These are phyloP conservation scores for Pseudocercospora vitis DNA, from an alignment of 2,329 filamentous ascomycete genomes.

Conservation along the genomic window DNA sequence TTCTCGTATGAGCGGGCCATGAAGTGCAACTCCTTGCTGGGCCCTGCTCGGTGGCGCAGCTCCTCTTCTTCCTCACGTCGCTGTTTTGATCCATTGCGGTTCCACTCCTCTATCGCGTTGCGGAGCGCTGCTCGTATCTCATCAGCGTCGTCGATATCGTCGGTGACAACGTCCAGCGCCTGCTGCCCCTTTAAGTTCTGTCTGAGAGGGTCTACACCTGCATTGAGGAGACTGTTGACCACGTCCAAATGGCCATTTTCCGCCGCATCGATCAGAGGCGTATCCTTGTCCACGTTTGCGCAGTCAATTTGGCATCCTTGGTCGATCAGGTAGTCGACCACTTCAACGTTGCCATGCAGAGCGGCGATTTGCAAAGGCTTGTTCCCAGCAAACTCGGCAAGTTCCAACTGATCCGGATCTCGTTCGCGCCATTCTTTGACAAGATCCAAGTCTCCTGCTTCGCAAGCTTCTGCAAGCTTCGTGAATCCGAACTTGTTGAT, in stretches of 20 bases:
- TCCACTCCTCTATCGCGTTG: constrained; percentile 48
- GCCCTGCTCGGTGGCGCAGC: constrained; percentile 40
- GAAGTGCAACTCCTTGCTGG: constrained; percentile 47
- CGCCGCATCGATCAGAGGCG: constrained; percentile 90
- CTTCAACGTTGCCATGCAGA: constrained; percentile 79
- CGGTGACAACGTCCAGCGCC: constrained; percentile 76
- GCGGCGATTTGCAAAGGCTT: constrained; percentile 92
- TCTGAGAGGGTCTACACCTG: constrained; percentile 87
- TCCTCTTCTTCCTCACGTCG: constrained; percentile 55
- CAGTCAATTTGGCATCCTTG: constrained; percentile 82
- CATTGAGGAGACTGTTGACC: constrained; percentile 76
- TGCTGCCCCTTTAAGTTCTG: constrained; percentile 92
- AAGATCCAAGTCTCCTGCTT: constrained; percentile 75
- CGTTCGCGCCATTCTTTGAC: constrained; percentile 74
- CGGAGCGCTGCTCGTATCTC: constrained; percentile 56
- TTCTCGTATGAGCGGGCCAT: constrained; percentile 53
- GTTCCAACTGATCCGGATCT: constrained; percentile 82
- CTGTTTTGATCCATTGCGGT: constrained; percentile 44
- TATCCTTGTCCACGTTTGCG: constrained; percentile 74
- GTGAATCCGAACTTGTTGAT: constrained; percentile 92
- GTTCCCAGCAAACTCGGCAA: constrained; percentile 92
- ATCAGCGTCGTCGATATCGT: constrained; percentile 79
- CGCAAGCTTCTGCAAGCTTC: constrained; percentile 82
- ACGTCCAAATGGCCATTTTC: constrained; percentile 92
- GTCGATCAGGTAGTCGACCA: constrained; percentile 82